Percentiles rank a stretch among this genome's conserved stretches.
Evolutionary conservation across 495 filamentous ascomycete species (phyloP).

Genomic region (Trichoderma asperelloides): DNA sequence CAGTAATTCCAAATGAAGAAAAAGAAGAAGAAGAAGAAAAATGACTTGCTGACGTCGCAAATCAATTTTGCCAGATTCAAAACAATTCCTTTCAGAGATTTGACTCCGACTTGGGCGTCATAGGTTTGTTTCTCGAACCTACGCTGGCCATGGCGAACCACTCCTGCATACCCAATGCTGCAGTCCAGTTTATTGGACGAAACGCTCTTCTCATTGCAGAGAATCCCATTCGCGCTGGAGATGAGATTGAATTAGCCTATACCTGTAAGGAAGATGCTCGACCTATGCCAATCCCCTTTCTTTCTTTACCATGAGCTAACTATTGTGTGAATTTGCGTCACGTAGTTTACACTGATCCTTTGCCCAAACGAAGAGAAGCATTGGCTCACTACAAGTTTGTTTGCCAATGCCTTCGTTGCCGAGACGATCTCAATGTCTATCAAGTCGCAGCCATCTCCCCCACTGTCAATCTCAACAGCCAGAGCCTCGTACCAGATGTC

Average conservation of each 20-base stretch:
- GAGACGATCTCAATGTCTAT: conserved; percentile 35
- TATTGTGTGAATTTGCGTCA: neutral
- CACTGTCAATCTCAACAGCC: conserved; percentile 26
- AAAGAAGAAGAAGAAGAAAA: neutral
- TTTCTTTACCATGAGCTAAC: neutral
- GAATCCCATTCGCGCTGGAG: conserved; percentile 30
- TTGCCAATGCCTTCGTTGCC: conserved; percentile 33
- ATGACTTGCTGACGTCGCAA: neutral
- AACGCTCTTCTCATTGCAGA: conserved; percentile 31
- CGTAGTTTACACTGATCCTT: conserved; percentile 27
- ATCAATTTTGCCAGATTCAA: conserved; percentile 24
- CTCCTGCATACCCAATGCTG: conserved; percentile 44
- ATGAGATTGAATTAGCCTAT: conserved; percentile 44
- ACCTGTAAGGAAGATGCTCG: conserved; percentile 26
- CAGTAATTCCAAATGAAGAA: neutral
- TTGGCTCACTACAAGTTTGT: conserved; percentile 34
- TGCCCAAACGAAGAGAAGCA: conserved; percentile 21
- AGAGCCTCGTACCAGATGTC: conserved; percentile 24
- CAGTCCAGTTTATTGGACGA: conserved; percentile 36
- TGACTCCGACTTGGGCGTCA: conserved; percentile 29
- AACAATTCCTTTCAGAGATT: conserved; percentile 38
- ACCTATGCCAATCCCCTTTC: neutral
- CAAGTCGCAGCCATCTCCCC: conserved; percentile 30
- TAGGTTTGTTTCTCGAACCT: conserved; percentile 35
- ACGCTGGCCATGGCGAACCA: conserved; percentile 43